Percentiles rank a stretch among this genome's conserved stretches.
phyloP scores from a whole-genome alignment of 1,284 basidiomycete species.

The Wallemia mellicola region DNA sequence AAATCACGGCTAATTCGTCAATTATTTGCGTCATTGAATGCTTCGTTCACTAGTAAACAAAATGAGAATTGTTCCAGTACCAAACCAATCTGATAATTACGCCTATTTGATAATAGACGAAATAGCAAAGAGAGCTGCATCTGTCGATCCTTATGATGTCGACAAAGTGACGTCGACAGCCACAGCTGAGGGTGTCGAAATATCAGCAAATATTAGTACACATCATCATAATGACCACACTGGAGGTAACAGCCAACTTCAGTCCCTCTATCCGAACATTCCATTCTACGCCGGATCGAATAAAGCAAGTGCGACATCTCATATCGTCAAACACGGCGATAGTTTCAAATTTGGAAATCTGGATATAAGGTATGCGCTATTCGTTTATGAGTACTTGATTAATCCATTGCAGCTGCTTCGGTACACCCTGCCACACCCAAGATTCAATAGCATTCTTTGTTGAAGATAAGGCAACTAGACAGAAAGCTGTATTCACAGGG shows the following conservation, averaged over 20 bases:
- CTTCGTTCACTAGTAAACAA: background rate
- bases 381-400: background rate
- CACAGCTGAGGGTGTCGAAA: conserved; percentile 27
- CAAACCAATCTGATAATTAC: background rate
- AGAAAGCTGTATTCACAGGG: background rate
- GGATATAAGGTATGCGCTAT: background rate
- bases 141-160: conserved; percentile 48
- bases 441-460: background rate
- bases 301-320: background rate
- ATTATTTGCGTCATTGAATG: background rate
- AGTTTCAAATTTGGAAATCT: background rate
- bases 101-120: conserved; percentile 30
- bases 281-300: background rate
- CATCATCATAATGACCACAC: conserved; percentile 1
- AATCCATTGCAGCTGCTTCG: background rate
- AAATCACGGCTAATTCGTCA: too few relatives aligned
- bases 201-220: background rate
- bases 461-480: background rate
- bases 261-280: background rate
- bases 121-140: conserved; percentile 34
- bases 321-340: background rate
- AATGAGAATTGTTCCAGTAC: background rate
- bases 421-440: background rate
- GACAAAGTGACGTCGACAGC: conserved; percentile 38
- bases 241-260: background rate